These are phyloP conservation scores for Moricandia arvensis DNA, from an alignment of 345 rosid species.

Conservation along the genomic window DNA sequence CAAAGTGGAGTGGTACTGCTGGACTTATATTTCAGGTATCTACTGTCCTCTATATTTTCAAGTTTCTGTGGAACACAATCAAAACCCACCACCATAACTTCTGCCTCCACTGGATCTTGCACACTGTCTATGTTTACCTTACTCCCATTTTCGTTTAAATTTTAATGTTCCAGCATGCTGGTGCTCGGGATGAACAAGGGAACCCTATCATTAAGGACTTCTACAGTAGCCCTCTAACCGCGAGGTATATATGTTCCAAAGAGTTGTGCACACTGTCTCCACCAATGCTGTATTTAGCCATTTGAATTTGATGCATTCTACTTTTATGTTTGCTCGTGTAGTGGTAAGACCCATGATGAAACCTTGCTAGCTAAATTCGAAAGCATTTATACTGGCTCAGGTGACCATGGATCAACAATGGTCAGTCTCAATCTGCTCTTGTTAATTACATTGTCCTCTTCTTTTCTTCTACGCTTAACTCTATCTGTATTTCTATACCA, in stretches of 20 bases:
- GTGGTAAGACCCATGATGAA: conserved; percentile 80
- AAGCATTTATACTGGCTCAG: conserved; percentile 85
- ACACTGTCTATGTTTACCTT: not conserved
- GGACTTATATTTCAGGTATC: conserved; percentile 87
- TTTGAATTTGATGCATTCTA: not conserved
- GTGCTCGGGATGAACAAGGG: conserved; percentile 79
- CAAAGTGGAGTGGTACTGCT: conserved; percentile 92
- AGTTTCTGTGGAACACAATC: conserved; percentile 2
- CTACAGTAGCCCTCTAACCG: conserved; percentile 85
- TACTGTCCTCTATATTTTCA: not conserved
- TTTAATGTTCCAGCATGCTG: conserved; percentile 60
- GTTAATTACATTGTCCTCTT: conserved; percentile 4
- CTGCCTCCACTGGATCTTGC: conserved; percentile 3
- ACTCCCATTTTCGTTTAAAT: conserved; percentile 5
- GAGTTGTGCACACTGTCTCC: conserved; percentile 17
- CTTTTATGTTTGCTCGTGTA: conserved; percentile 42
- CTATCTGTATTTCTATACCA: conserved; percentile 40
- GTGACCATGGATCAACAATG: conserved; percentile 90
- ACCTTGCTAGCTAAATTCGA: conserved; percentile 78
- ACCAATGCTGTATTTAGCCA: conserved; percentile 4
- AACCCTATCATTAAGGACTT: conserved; percentile 79
- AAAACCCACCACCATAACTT: not conserved
- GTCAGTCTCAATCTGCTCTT: conserved; percentile 45
- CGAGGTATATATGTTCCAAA: conserved; percentile 52
- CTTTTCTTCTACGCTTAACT: conserved; percentile 4